Base-by-base conservation (phyloP, 768 basidiomycete species). In the Tylopilus sp. region DNA sequence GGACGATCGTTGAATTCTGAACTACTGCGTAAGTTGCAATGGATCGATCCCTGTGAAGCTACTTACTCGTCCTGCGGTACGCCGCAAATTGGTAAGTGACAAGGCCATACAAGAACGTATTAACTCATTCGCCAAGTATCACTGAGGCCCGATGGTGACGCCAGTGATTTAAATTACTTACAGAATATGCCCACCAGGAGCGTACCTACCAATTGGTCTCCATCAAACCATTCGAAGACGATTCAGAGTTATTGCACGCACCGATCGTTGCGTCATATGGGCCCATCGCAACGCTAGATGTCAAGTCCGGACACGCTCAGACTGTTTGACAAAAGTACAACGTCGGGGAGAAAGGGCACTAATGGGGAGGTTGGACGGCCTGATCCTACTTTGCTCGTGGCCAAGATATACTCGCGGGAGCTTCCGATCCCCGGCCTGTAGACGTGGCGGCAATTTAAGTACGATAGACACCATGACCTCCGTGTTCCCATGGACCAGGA, bases 41-140 rank as follows among this genome's bases (percentile, higher is more conserved):
- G 17, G 17, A 36, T n/a, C 9, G 12, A 33, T 4, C 10, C 17
- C 19, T n/a, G 25, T 17, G 2, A 8, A 16, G 4, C 17, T 7
- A 45, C 64, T 49, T 43, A 77, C 76, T 16, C 13, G 14, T 25
- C 4, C 24, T 22, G 40, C 17, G 13, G 24, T 41, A 41, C 1
- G 24, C 24, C 13, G 40, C 40, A 8, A 41, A 41, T 6, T 41
- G 40, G 13, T 25, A 41, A 12, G 13, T 7, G 24, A 41, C 40
- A 6, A 41, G 40, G 14, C 40, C 40, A 41, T 25, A 41, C 40
- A 41, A 16, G 40, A 41, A 41, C 13, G 40, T 41, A 41, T 41
- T 41, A 24, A 41, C 40, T 41, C 4, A 14, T 41, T 10, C 22
- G 40, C 40, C 22, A 25, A 22, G 6, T 5, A 6, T 41, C 40